A percentile compares a stretch with the other conserved stretches of the same genome.
phyloP scores from a whole-genome alignment of 495 filamentous ascomycete species.

The Neurospora sp. region DNA sequence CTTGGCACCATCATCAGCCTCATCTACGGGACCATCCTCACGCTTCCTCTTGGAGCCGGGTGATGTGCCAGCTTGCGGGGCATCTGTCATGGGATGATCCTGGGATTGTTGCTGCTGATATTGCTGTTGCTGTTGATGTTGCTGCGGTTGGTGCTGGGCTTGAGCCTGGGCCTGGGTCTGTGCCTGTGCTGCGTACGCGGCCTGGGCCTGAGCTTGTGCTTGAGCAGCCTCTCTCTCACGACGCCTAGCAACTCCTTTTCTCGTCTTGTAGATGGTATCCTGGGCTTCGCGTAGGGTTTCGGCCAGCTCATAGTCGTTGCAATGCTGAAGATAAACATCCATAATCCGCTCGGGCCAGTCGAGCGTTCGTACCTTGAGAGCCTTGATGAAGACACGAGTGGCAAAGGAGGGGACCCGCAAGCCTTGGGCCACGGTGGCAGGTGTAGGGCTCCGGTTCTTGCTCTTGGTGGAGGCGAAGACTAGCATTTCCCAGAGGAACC shows the following conservation, averaged over 20 bases:
- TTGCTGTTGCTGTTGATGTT: background rate
- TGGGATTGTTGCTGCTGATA: conserved; percentile 4
- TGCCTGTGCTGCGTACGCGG: conserved; percentile 9
- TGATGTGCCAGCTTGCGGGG: conserved; percentile 13
- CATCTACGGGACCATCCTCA: conserved; percentile 38
- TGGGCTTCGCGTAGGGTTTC: conserved; percentile 60
- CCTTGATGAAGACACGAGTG: conserved; percentile 63
- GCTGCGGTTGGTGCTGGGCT: conserved; percentile 4
- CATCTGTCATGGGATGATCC: conserved; percentile 21
- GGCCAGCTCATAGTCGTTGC: conserved; percentile 73
- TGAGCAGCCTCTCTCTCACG: conserved; percentile 54
- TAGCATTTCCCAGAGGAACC: conserved; percentile 84
- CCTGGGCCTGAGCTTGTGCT: conserved; percentile 23
- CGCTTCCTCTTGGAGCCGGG: conserved; percentile 60
- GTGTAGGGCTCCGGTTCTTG: conserved; percentile 36
- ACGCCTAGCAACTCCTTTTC: conserved; percentile 50
- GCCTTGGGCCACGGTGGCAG: conserved; percentile 23
- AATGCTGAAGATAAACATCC: conserved; percentile 73
- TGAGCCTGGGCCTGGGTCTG: conserved; percentile 12
- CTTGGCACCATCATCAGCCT: conserved; percentile 39
- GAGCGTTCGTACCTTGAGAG: conserved; percentile 56
- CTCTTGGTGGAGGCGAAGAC: conserved; percentile 30
- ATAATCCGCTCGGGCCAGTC: conserved; percentile 90
- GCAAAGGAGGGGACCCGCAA: conserved; percentile 48
- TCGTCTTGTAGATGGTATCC: conserved; percentile 56